Conservation (phyloP, 192 early-diverging fungal species). For the Mortierella hygrophila region DNA sequence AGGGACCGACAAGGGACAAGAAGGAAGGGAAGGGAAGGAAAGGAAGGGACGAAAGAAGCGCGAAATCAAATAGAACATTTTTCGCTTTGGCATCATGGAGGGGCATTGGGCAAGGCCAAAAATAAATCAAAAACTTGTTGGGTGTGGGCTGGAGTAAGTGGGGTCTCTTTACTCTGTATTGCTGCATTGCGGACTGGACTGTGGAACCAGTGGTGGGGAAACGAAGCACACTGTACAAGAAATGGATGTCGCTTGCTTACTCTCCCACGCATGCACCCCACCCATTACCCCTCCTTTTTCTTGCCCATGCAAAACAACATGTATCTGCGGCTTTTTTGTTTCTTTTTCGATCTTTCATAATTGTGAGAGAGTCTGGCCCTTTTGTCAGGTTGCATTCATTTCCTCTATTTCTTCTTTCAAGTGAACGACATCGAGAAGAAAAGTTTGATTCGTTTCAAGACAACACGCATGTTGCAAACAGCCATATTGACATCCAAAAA, state of each 20-base stretch:
- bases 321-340: background rate
- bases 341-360: background rate
- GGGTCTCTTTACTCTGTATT: background rate
- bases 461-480: background rate
- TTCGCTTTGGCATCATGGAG: too few species aligned
- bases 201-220: too few species aligned
- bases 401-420: background rate
- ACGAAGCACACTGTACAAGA: background rate
- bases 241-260: background rate
- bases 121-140: background rate
- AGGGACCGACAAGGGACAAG: background rate
- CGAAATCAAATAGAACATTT: too few species aligned
- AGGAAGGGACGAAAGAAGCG: too few species aligned
- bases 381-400: background rate
- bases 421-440: background rate
- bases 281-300: background rate
- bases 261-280: background rate
- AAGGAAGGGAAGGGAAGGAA: background rate
- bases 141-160: background rate
- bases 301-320: background rate
- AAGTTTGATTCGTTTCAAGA: slow-evolving; percentile 6
- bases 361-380: background rate
- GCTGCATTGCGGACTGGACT: too few species aligned
- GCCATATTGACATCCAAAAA: background rate
- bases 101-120: background rate